Base-by-base conservation (phyloP, 352 stramenopile genomes). In the Phytophthora vignae region DNA sequence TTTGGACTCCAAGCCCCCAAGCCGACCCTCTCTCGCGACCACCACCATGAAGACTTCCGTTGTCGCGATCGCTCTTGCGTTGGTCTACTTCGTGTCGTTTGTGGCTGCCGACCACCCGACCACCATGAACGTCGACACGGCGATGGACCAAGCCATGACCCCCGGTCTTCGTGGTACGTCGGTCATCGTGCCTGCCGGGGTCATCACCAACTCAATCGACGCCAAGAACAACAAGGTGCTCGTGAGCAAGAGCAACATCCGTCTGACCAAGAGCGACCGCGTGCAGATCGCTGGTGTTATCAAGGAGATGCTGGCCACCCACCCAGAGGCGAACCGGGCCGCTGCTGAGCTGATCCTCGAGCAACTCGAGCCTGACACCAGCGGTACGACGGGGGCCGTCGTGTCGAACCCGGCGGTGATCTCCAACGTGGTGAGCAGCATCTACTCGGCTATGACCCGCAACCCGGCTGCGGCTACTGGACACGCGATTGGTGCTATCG, bases 221-320 rank as follows among this genome's bases (percentile, higher is more conserved):
- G 60, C 31, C n/a, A 64, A 62, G n/a, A 36, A 42, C 56, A 77
- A 71, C 55, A 77, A 66, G 19, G 46, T 71, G 33, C 2, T 66
- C 25, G 44, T 75, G 27, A 36, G 33, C 3, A 65, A 60, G 52
- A 77, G 52, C 65, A 70, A 64, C 36, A 73, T 74, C 14, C 1
- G 46, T 11, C 17, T 71, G 7, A 71, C 58, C 3, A 67, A 49
- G 27, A 60, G 31, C 36, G 64, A 78, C 38, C 71, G 60, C 19
- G 50, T 71, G 49, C 22, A 59, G 27, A 57, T 74, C 14, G 66
- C 71, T 1, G 8, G 66, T 10, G 68, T 3, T 2, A 55, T 77
- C 48, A 59, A 73, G 56, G 42, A 69, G 5, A 66, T 74, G 58
- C 6, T 73, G 55, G 10, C 31, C 5, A 64, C 54, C 33, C 38